Evolutionary conservation across 768 basidiomycete species (phyloP).

Genomic region (Mycena haematopus): DNA sequence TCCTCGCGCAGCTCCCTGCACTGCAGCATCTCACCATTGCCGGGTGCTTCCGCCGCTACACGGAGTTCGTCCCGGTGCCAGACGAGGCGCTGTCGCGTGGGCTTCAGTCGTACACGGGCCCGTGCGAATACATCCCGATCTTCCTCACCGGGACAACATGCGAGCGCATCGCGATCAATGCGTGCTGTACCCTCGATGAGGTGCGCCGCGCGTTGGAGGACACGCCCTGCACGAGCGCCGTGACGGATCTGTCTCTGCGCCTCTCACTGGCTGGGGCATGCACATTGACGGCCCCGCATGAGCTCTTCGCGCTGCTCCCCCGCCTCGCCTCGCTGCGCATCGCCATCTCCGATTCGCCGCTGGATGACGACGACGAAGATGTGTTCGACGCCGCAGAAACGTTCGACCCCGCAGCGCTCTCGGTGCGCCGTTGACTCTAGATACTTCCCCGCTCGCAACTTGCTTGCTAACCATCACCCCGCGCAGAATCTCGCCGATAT

Average conservation of each 20-base stretch:
- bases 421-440: neutral
- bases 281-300: neutral
- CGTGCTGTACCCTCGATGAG: neutral
- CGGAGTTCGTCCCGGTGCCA: neutral
- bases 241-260: neutral
- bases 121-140: conserved; percentile 10
- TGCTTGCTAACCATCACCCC: neutral
- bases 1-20: conserved; percentile 15
- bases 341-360: neutral
- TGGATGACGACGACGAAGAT: conserved; percentile 2
- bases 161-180: neutral
- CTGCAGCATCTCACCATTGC: conserved; percentile 5
- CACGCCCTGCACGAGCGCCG: neutral
- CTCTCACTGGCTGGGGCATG: neutral
- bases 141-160: conserved; percentile 10
- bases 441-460: neutral
- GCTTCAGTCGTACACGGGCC: conserved; percentile 5
- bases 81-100: neutral
- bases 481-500: neutral
- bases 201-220: neutral
- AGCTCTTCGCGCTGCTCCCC: conserved; percentile 1
- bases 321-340: neutral
- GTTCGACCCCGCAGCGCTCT: neutral
- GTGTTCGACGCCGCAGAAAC: neutral
- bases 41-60: conserved; percentile 6